These are phyloP conservation scores for Hymenoscyphus repandus DNA, from an alignment of 2,329 filamentous ascomycete species.

Conservation along the genomic window DNA sequence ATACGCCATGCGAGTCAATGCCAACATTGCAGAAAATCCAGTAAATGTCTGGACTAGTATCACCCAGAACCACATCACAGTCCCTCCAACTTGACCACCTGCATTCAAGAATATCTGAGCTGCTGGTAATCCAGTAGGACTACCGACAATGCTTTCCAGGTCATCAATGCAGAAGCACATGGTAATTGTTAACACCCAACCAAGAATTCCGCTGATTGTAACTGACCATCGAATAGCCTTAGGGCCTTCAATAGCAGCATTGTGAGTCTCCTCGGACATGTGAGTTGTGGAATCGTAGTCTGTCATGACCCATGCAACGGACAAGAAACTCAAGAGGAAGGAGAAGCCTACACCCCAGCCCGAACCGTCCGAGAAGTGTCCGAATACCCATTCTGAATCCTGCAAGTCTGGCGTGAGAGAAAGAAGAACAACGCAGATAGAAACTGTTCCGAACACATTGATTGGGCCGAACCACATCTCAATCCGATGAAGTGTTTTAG, in stretches of 20 bases:
- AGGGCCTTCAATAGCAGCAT: conserved; percentile 55
- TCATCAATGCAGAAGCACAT: conserved; percentile 59
- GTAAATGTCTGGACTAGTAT: conserved; percentile 62
- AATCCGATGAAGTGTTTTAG: conserved; percentile 52
- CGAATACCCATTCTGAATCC: conserved; percentile 55
- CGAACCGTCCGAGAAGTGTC: conserved; percentile 54
- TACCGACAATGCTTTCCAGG: conserved; percentile 48
- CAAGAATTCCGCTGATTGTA: conserved; percentile 52
- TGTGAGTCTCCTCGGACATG: conserved; percentile 63
- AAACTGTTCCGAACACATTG: conserved; percentile 55
- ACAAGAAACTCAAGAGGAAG: conserved; percentile 52
- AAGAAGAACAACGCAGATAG: conserved; percentile 54
- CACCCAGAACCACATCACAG: conserved; percentile 55
- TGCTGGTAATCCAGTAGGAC: conserved; percentile 55
- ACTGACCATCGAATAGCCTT: conserved; percentile 54
- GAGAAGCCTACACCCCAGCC: conserved; percentile 59
- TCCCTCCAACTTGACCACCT: conserved; percentile 50
- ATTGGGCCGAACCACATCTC: conserved; percentile 63
- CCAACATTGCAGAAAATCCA: conserved; percentile 58
- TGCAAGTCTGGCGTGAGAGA: conserved; percentile 55
- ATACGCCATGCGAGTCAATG: conserved; percentile 58
- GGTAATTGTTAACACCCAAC: conserved; percentile 58
- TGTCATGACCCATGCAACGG: conserved; percentile 61
- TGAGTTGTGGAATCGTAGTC: conserved; percentile 64
- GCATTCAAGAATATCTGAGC: conserved; percentile 57